Evolutionary conservation across 495 filamentous ascomycete species (phyloP).

Genomic region (Amphirosellinia nigrospora): DNA sequence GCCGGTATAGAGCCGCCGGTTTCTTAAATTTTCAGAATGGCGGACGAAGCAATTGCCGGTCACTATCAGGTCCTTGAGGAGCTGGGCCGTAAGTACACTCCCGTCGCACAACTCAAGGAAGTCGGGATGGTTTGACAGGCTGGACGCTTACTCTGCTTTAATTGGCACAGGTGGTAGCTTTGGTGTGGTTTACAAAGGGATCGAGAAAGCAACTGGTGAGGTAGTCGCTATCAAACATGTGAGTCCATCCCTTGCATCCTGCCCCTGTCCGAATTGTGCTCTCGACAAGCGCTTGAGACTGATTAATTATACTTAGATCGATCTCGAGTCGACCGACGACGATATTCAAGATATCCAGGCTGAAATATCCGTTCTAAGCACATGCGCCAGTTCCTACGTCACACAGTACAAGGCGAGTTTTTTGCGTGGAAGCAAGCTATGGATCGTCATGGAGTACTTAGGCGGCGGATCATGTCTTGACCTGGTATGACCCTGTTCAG

Average conservation of each 20-base stretch:
- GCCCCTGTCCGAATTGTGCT: background rate
- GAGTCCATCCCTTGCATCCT: slow-evolving; percentile 39
- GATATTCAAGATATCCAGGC: slow-evolving; percentile 98
- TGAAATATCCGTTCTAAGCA: slow-evolving; percentile 94
- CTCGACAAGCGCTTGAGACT: slow-evolving; percentile 24
- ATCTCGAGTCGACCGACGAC: slow-evolving; percentile 96
- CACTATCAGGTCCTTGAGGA: slow-evolving; percentile 93
- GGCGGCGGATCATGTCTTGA: slow-evolving; percentile 94
- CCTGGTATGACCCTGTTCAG: slow-evolving; percentile 62
- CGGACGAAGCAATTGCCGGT: slow-evolving; percentile 72
- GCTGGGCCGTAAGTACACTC: slow-evolving; percentile 74
- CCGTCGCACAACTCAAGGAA: background rate
- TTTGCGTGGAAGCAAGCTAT: slow-evolving; percentile 90
- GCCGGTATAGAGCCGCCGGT: background rate
- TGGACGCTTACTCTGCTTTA: slow-evolving; percentile 23
- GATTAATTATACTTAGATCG: slow-evolving; percentile 67
- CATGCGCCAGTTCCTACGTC: slow-evolving; percentile 90
- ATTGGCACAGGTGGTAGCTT: slow-evolving; percentile 78
- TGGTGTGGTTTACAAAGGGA: slow-evolving; percentile 94
- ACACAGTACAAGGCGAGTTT: slow-evolving; percentile 97
- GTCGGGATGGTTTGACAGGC: background rate
- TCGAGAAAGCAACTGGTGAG: slow-evolving; percentile 83
- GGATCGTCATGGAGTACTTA: slow-evolving; percentile 99
- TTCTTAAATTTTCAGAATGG: slow-evolving; percentile 42
- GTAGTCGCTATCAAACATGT: slow-evolving; percentile 93